Conservation (phyloP, 352 stramenopile genomes). For the Pythium pyrilobum region DNA sequence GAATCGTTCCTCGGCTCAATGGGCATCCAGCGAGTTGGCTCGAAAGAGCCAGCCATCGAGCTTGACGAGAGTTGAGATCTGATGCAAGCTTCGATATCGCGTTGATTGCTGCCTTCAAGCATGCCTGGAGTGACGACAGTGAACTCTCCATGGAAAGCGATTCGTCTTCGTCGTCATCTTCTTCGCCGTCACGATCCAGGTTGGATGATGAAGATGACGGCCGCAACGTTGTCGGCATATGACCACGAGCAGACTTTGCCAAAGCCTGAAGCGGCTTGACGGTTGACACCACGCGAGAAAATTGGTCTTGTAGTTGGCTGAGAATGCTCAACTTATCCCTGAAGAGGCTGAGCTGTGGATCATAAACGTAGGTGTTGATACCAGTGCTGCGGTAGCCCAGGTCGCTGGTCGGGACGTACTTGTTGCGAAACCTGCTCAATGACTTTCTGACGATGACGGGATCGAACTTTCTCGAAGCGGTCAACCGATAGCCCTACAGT, state of each 20-base stretch:
- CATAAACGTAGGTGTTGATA: too few relatives aligned
- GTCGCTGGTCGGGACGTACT: too few relatives aligned
- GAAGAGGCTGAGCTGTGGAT: constrained; percentile 29
- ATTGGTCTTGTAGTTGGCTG: constrained; percentile 44
- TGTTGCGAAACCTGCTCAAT: constrained; percentile 52
- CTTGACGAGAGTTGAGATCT: constrained; percentile 39
- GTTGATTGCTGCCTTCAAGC: constrained; percentile 20
- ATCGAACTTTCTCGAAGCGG: constrained; percentile 53
- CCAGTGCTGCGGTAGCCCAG: too few relatives aligned
- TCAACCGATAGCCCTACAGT: constrained; percentile 56
- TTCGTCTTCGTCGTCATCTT: constrained; percentile 21
- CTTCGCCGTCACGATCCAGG: neutral
- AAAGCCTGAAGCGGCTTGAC: constrained; percentile 30
- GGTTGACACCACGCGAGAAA: constrained; percentile 27
- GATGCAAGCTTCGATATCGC: constrained; percentile 15
- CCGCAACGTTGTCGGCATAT: neutral
- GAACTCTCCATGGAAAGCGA: constrained; percentile 9
- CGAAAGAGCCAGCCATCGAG: constrained; percentile 63
- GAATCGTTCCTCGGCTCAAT: constrained; percentile 20
- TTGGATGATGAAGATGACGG: neutral
- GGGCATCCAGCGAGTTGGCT: constrained; percentile 65
- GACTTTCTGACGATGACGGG: constrained; percentile 42
- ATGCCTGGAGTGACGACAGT: constrained; percentile 15
- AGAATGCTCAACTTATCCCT: constrained; percentile 59
- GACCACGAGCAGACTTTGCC: constrained; percentile 1